A percentile compares a stretch with the other conserved stretches of the same genome.
Evolutionary conservation across 2,329 filamentous ascomycete genomes (phyloP).

Genomic region (Alternaria sp.): DNA sequence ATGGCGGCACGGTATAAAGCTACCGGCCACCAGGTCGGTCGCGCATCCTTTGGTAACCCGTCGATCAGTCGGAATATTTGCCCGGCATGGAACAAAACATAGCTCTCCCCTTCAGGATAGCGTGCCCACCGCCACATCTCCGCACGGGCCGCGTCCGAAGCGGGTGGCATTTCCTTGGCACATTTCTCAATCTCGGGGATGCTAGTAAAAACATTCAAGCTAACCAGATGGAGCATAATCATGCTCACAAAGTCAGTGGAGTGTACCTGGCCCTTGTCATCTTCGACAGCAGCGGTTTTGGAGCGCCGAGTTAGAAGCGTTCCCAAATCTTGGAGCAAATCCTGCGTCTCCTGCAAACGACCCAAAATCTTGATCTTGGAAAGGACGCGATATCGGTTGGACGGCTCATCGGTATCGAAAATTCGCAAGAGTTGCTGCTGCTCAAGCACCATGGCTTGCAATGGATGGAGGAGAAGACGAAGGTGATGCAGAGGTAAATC

Average conservation of each 20-base stretch:
- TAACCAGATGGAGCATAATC: slow-evolving; percentile 17
- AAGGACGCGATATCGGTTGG: slow-evolving; percentile 8
- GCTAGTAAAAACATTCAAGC: slow-evolving; percentile 16
- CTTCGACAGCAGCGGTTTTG: not conserved
- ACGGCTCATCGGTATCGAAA: slow-evolving; percentile 13
- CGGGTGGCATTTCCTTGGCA: slow-evolving; percentile 10
- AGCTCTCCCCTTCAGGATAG: slow-evolving; percentile 12
- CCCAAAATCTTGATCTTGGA: slow-evolving; percentile 11
- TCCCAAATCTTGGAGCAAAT: slow-evolving; percentile 8
- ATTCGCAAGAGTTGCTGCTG: slow-evolving; percentile 15
- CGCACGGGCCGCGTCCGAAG: slow-evolving; percentile 1
- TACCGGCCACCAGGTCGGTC: slow-evolving; percentile 14
- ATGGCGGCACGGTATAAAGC: slow-evolving; percentile 13
- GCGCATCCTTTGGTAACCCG: slow-evolving; percentile 1
- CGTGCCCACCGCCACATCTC: slow-evolving; percentile 11
- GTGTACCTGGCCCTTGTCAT: not conserved
- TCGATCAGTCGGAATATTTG: slow-evolving; percentile 15
- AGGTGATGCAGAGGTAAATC: slow-evolving; percentile 7
- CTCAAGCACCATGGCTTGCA: slow-evolving; percentile 12
- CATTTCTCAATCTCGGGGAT: slow-evolving; percentile 15
- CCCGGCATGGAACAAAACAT: slow-evolving; percentile 13
- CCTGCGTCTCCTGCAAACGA: slow-evolving; percentile 13
- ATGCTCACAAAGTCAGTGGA: slow-evolving; percentile 6
- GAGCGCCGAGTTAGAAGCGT: slow-evolving; percentile 5
- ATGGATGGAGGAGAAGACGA: slow-evolving; percentile 15